These are phyloP conservation scores for Russula griseocarnosa DNA, from an alignment of 768 basidiomycete species.

Conservation along the genomic window DNA sequence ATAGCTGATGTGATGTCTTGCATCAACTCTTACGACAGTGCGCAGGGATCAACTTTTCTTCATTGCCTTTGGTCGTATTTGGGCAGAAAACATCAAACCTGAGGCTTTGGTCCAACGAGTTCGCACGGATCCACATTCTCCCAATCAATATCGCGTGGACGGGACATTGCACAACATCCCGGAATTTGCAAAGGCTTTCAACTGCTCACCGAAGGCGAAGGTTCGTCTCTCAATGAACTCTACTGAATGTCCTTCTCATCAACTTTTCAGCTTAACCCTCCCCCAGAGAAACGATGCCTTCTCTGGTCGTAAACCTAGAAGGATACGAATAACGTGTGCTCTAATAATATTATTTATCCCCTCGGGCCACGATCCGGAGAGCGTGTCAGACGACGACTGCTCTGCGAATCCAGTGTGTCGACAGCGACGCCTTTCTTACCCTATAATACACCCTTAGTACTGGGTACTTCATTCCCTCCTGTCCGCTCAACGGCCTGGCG, in stretches of 20 bases:
- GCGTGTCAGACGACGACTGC: neutral
- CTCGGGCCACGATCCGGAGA: neutral
- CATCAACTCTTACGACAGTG: conserved; percentile 1
- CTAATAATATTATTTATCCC: conserved; percentile 8
- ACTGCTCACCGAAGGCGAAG: conserved; percentile 71
- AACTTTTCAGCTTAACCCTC: conserved; percentile 68
- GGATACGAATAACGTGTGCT: neutral
- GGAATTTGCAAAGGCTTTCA: conserved; percentile 85
- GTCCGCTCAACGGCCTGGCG: conserved; percentile 90
- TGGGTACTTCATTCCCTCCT: conserved; percentile 86
- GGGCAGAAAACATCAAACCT: conserved; percentile 78
- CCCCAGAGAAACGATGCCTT: conserved; percentile 67
- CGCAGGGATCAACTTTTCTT: conserved; percentile 90
- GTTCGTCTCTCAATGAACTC: conserved; percentile 40
- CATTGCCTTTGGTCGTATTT: conserved; percentile 83
- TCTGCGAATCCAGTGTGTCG: neutral
- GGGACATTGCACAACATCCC: conserved; percentile 86
- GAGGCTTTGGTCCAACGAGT: conserved; percentile 76
- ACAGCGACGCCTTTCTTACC: no score
- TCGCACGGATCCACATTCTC: conserved; percentile 87
- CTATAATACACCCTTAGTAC: conserved; percentile 91
- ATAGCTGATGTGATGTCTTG: neutral
- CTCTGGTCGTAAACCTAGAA: conserved; percentile 51
- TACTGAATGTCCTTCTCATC: conserved; percentile 6
- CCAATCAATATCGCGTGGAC: conserved; percentile 70